phyloP scores from a whole-genome alignment of 225 moss, liverwort and hornwort species.

The Sphagnum contortum region DNA sequence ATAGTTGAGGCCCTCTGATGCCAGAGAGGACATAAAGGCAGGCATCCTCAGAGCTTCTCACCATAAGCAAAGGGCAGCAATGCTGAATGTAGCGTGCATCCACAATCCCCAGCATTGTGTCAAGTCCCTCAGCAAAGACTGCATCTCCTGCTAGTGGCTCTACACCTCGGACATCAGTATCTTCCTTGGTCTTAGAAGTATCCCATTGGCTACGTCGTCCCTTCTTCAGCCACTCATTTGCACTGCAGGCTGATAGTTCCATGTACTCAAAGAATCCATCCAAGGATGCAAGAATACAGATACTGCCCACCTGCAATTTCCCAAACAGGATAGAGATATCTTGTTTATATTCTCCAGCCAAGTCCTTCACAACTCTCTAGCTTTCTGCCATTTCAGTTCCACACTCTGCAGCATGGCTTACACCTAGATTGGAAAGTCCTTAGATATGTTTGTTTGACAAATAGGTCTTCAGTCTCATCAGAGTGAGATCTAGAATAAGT shows the following conservation, averaged over 20 bases:
- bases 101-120: conserved; percentile 54
- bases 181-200: conserved; percentile 13
- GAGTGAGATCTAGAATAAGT: too few species aligned
- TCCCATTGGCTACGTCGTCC: conserved; percentile 11
- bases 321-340: not conserved
- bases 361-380: too few species aligned
- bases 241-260: conserved; percentile 28
- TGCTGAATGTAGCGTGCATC: conserved; percentile 60
- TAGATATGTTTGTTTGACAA: too few species aligned
- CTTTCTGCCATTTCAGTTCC: too few species aligned
- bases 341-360: not conserved
- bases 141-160: conserved; percentile 33
- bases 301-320: conserved; percentile 45
- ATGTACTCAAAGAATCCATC: conserved; percentile 71
- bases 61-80: conserved; percentile 62
- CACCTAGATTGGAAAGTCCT: too few species aligned
- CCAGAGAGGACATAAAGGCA: too few species aligned
- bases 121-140: conserved; percentile 39
- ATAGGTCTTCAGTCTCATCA: too few species aligned
- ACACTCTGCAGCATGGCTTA: too few species aligned
- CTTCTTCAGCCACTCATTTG: conserved; percentile 26
- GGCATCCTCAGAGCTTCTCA: conserved; percentile 13
- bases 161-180: conserved; percentile 11
- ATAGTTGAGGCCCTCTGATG: too few species aligned
- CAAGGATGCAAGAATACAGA: conserved; percentile 64